These are phyloP conservation scores for Populus tremula DNA, from an alignment of 345 rosid species.

Conservation along the genomic window DNA sequence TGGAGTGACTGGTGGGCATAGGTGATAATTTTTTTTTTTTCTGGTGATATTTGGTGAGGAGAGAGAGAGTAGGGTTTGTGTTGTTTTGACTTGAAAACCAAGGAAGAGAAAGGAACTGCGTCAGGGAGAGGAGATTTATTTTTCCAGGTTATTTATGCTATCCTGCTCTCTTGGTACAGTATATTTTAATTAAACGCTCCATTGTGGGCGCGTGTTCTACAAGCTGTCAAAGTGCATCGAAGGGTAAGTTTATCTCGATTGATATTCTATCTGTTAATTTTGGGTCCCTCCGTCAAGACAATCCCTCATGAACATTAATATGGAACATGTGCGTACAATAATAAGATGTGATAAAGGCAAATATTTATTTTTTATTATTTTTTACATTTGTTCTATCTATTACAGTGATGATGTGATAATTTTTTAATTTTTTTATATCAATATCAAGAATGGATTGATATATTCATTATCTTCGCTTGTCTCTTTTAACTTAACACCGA, in stretches of 20 bases:
- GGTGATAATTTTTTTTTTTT: not conserved
- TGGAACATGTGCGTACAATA: too few relatives aligned
- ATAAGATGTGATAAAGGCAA: too few relatives aligned
- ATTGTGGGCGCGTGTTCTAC: not conserved
- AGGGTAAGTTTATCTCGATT: not conserved
- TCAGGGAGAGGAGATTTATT: not conserved
- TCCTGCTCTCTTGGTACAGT: not conserved
- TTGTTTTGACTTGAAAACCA: conserved; percentile 12
- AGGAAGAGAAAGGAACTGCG: not conserved
- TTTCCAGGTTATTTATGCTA: not conserved
- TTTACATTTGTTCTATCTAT: too few relatives aligned
- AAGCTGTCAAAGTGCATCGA: not conserved
- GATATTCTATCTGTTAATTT: too few relatives aligned
- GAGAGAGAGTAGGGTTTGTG: not conserved
- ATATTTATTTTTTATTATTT: too few relatives aligned
- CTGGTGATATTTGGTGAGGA: not conserved
- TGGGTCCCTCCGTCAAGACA: too few relatives aligned
- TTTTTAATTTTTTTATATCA: too few relatives aligned
- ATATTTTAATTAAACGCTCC: not conserved
- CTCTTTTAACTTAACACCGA: too few relatives aligned
- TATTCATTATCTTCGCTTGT: too few relatives aligned
- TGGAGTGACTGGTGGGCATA: not conserved
- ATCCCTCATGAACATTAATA: too few relatives aligned
- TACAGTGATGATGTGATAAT: too few relatives aligned
- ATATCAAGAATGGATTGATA: too few relatives aligned